These are phyloP conservation scores for Leccinum arenicola DNA, from an alignment of 768 basidiomycete species.

Conservation along the genomic window DNA sequence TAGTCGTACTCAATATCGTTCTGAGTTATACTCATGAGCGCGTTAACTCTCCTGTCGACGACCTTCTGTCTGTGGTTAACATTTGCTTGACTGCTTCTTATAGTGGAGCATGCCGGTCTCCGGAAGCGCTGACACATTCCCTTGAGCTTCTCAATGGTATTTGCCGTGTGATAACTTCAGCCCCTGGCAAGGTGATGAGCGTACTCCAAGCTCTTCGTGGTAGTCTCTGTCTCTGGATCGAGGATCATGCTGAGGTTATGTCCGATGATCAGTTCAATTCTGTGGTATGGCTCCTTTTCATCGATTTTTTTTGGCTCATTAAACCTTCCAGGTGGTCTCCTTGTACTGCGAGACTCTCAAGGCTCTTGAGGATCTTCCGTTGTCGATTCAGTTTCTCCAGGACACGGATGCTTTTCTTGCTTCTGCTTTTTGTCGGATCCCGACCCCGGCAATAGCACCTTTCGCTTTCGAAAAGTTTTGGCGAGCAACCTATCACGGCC, in stretches of 20 bases:
- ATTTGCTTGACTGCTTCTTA: constrained; percentile 36
- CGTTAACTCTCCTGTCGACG: constrained; percentile 11
- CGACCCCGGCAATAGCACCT: constrained; percentile 47
- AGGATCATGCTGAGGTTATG: constrained; percentile 42
- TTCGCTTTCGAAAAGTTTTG: constrained; percentile 56
- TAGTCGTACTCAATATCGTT: constrained; percentile 18
- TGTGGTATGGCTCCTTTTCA: constrained; percentile 38
- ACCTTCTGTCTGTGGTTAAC: constrained; percentile 31
- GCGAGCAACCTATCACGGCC: constrained; percentile 52
- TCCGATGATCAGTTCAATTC: constrained; percentile 44
- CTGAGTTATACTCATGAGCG: constrained; percentile 9
- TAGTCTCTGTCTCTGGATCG: constrained; percentile 51
- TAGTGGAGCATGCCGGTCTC: constrained; percentile 16
- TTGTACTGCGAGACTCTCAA: constrained; percentile 48
- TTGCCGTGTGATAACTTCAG: constrained; percentile 32
- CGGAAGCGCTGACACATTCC: constrained; percentile 27
- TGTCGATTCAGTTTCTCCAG: constrained; percentile 40
- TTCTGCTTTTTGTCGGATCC: constrained; percentile 49
- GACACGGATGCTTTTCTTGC: constrained; percentile 44
- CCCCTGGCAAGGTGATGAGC: constrained; percentile 28
- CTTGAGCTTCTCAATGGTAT: constrained; percentile 38
- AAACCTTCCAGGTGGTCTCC: constrained; percentile 24
- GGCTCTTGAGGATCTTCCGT: constrained; percentile 36
- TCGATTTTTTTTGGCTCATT: background rate
- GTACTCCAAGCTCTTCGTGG: constrained; percentile 38